A percentile compares a stretch with the other conserved stretches of the same genome.
Evolutionary conservation across 2,329 filamentous ascomycete species (phyloP).

Genomic region (Fusarium scirpi): DNA sequence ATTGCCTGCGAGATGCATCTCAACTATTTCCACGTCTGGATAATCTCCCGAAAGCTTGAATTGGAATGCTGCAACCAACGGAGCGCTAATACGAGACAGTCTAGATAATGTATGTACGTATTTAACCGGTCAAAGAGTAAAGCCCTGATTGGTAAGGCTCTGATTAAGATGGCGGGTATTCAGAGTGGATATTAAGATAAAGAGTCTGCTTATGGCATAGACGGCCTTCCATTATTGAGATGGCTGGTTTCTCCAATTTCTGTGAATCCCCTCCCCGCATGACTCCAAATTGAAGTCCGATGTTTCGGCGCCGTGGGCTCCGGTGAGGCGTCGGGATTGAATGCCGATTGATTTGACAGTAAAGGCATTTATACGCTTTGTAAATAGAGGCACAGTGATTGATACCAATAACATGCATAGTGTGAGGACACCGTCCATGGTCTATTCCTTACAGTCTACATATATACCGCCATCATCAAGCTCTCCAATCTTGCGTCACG

Average conservation of each 20-base stretch:
- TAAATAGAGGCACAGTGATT: background rate
- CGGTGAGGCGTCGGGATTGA: background rate
- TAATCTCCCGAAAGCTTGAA: conserved; percentile 23
- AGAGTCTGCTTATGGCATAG: background rate
- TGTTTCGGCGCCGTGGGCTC: background rate
- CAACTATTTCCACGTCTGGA: conserved; percentile 25
- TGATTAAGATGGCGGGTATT: background rate
- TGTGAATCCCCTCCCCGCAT: background rate
- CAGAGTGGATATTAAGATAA: background rate
- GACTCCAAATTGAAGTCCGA: background rate
- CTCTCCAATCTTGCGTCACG: background rate
- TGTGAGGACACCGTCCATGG: too few species aligned
- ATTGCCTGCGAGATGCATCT: background rate
- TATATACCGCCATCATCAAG: too few species aligned
- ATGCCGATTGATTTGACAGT: background rate
- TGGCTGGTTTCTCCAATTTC: background rate
- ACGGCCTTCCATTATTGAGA: background rate
- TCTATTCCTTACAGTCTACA: too few species aligned
- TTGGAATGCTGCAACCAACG: conserved; percentile 8
- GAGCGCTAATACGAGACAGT: conserved; percentile 4
- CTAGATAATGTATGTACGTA: background rate
- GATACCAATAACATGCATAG: background rate
- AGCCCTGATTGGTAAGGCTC: background rate
- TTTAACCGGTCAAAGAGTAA: conserved; percentile 22
- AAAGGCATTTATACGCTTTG: background rate